Evolutionary conservation across 2,329 filamentous ascomycete species (phyloP), one percentile per base, ranked within the genome.

Genomic region (Exserohilum turcica): DNA sequence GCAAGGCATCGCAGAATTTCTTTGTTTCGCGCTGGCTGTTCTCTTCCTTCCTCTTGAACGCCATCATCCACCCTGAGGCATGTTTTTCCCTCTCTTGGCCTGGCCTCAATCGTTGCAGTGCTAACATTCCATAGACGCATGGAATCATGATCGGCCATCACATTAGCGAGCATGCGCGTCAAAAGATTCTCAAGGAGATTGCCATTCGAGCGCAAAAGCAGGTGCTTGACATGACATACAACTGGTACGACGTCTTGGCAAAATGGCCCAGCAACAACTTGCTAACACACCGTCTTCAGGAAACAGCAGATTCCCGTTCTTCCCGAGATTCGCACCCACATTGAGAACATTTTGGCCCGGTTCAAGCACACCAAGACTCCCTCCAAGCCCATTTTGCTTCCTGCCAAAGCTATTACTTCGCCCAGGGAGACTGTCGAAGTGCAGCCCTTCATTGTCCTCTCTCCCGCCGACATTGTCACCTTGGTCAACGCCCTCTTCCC

Each of bases 1-100:
- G 89, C 61, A 86, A 85, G 49, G 76, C 68, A 62, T 91, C 91
- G 33, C 86, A 91, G 57, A 86, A 86, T 63, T 95, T 92, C 79
- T 84, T 97, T 61, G 87, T 97, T 59, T 90, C 88, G 66, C 89
- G 92, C 70, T 99, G 93, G 86, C 87, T 97, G 57, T 96, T 97
- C 73, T 89, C 91, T 58, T 88, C 88, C 45, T 97, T 94, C 75
- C 80, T 97, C 31, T 83, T 91, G 40, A 88, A 90, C 64, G 88
- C 91, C 47, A 85, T 97, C 67, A 90, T 91, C 42, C 90, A 94
- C 67, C 94, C 94, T 9, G 94, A 99, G 82, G 92, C 86, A 81
- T 60, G 64, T 67, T 19, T 52, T 40, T 39, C 18, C 18, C 38
- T 19, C 16, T 44, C 56, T 52, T 18, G 44, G 19, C 27, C 32